Evolutionary conservation across 2,329 filamentous ascomycete genomes (phyloP).

Genomic region (Clonostachys rhizophaga): DNA sequence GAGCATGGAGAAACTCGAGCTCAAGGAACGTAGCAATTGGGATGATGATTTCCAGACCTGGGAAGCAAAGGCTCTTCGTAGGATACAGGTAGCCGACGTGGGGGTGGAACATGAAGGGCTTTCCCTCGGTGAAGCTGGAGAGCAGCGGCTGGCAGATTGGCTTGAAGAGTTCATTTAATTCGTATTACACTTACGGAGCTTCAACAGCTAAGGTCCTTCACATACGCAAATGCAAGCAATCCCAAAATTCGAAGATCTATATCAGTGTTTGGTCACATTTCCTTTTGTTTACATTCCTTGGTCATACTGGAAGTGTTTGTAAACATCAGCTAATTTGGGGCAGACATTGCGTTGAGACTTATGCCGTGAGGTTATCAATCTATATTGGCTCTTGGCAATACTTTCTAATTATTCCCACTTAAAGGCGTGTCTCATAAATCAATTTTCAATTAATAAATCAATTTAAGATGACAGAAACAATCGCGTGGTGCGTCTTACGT

Average conservation of each 20-base stretch:
- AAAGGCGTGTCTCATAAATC: too few species aligned
- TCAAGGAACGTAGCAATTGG: constrained; percentile 33
- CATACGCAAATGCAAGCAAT: too few species aligned
- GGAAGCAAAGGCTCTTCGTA: constrained; percentile 23
- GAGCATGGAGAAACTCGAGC: constrained; percentile 40
- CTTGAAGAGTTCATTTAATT: constrained; percentile 8
- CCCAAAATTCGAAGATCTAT: too few species aligned
- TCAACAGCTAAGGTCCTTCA: too few species aligned
- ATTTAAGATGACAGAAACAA: too few species aligned
- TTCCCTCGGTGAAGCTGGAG: constrained; percentile 17
- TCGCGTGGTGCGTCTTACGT: too few species aligned
- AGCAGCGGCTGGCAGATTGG: constrained; percentile 20
- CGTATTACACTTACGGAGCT: constrained; percentile 5
- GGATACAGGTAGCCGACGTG: constrained; percentile 31
- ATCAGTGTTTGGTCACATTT: too few species aligned
- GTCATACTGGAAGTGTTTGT: too few species aligned
- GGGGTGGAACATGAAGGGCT: constrained; percentile 19
- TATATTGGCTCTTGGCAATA: too few species aligned
- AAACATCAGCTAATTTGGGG: neutral
- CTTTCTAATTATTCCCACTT: too few species aligned
- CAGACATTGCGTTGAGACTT: neutral
- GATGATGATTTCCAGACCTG: constrained; percentile 28
- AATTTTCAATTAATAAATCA: too few species aligned
- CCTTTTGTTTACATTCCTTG: too few species aligned
- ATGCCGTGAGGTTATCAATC: neutral